Evolutionary conservation across 495 filamentous ascomycete species (phyloP).

Genomic region (Aspergillus kassunensis): DNA sequence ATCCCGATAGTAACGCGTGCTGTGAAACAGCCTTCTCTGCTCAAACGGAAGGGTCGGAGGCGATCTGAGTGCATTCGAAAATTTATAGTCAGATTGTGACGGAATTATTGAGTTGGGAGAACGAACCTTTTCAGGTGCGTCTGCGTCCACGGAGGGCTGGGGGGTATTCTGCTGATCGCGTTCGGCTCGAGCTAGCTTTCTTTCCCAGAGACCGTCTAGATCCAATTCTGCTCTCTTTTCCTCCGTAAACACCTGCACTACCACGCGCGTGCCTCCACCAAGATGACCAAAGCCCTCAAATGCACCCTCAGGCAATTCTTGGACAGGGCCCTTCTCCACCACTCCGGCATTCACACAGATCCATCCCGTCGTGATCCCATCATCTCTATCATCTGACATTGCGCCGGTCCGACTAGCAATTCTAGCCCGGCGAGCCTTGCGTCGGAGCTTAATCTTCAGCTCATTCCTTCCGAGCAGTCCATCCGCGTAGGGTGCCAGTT

Average conservation of each 20-base stretch:
- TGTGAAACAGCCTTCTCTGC: constrained; percentile 18
- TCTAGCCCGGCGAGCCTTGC: constrained; percentile 74
- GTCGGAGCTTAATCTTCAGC: constrained; percentile 77
- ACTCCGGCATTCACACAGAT: constrained; percentile 86
- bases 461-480: constrained; percentile 87
- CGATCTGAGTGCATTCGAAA: constrained; percentile 10
- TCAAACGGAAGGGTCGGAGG: constrained; percentile 9
- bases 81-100: constrained; percentile 22
- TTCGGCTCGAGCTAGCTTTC: constrained; percentile 41
- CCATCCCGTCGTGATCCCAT: constrained; percentile 89
- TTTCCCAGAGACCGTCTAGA: constrained; percentile 76
- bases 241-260: constrained; percentile 89
- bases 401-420: constrained; percentile 59
- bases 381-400: constrained; percentile 53
- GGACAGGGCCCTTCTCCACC: constrained; percentile 50
- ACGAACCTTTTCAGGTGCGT: constrained; percentile 28
- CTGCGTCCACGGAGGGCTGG: constrained; percentile 6
- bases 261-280: constrained; percentile 57
- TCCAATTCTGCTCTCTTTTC: constrained; percentile 78
- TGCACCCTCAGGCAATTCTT: constrained; percentile 25
- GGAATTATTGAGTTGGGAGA: constrained; percentile 13
- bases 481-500: constrained; percentile 72
- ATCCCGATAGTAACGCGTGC: not conserved
- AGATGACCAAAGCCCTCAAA: constrained; percentile 73
- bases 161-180: constrained; percentile 27